Base-by-base conservation (phyloP, 805 yeast species). In the Kuraishia cidri region DNA sequence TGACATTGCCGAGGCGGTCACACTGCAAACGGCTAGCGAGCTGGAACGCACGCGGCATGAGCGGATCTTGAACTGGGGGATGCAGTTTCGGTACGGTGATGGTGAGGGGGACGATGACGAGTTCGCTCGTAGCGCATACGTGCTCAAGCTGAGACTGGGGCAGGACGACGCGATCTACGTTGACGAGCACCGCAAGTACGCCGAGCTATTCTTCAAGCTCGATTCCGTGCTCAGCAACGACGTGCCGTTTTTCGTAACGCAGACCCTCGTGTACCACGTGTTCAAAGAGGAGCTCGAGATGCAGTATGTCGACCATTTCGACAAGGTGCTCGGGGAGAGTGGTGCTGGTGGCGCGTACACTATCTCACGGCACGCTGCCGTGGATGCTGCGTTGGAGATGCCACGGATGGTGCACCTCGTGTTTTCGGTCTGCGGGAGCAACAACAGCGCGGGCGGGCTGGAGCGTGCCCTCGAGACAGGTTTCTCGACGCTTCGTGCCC, bases 231-330 rank as follows among this genome's bases (percentile, higher is more conserved):
- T 66, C 36, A 57, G 61, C 24, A 80, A 79, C 42, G 80, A 70
- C 39, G 56, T 79, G 24, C 87, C 92, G 2, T 79, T 65, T 42
- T 69, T 64, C 37, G 60, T 77, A 3, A 65, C 81, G 0, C 80
- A 75, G 42, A 54, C 72, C 2, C 43, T 73, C 24, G 37, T 71
- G 9, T 63, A 65, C 31, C 67, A 67, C 34, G 48, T 70, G 6
- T 70, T 69, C 45, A 49, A 45, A 12, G 50, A 59, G 7, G 79
- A 72, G 34, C 39, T 62, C 31, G 47, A 48, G 9, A 36, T 50
- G 18, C 19, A 15, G 21, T 26, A 16, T 12, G 23, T 27, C 17
- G 31, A 32, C 16, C 26, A 33, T 15, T 33, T 21, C 17, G 8
- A 23, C 4, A 27, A 20, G 31, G 22, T 21, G 11, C 17, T 23